These are phyloP conservation scores for Citrus maxima DNA, from an alignment of 345 rosid genomes.

Conservation along the genomic window DNA sequence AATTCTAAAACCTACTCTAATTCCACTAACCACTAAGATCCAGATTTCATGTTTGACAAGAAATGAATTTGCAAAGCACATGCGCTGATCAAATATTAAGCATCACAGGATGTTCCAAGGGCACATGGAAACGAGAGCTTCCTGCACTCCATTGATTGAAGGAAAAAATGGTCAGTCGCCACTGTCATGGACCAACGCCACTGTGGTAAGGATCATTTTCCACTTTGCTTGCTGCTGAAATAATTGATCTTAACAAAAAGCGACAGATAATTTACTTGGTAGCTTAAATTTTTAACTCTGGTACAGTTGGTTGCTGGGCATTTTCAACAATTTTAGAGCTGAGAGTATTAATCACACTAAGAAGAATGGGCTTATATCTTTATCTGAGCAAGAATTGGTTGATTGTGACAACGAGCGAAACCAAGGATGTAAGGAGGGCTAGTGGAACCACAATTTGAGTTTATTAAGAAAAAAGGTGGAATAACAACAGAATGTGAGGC, in stretches of 20 bases:
- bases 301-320: conserved; percentile 75
- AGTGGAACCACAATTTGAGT: conserved; percentile 66
- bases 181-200: conserved; percentile 75
- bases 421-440: conserved; percentile 72
- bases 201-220: conserved; percentile 48
- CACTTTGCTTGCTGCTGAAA: neutral
- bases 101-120: conserved; percentile 69
- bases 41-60: conserved; percentile 27
- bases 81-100: conserved; percentile 66
- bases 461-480: conserved; percentile 53
- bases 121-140: conserved; percentile 27
- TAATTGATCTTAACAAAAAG: neutral
- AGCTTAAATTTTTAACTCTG: neutral
- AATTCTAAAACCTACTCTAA: too few relatives aligned
- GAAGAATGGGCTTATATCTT: conserved; percentile 47
- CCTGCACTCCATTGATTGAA: conserved; percentile 66
- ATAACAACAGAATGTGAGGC: conserved; percentile 61
- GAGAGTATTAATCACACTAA: conserved; percentile 66
- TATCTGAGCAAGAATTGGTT: conserved; percentile 68
- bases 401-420: conserved; percentile 66
- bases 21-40: conserved; percentile 10
- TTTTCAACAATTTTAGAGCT: conserved; percentile 64
- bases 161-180: conserved; percentile 73
- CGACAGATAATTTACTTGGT: too few relatives aligned
- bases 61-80: conserved; percentile 17